Conservation (phyloP, 495 filamentous ascomycete genomes). For the Penicillium antarcticum region DNA sequence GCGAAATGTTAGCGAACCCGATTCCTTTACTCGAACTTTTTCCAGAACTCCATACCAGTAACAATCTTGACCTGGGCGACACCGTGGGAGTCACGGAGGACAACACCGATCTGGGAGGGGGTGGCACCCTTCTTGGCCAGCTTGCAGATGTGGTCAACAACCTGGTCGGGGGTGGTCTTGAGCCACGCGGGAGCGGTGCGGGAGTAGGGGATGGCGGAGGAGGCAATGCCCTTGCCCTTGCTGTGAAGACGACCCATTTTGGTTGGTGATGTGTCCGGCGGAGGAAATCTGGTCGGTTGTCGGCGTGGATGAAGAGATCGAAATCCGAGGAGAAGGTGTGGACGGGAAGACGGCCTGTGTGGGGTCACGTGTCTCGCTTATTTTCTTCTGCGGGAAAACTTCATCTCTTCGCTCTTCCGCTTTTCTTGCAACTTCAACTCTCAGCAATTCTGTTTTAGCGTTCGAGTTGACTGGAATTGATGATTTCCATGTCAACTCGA, state of each 20-base stretch:
- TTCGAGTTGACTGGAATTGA: neutral
- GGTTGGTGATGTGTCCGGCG: conserved; percentile 35
- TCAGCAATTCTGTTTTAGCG: neutral
- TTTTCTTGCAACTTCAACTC: conserved; percentile 6
- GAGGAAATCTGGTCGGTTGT: conserved; percentile 35
- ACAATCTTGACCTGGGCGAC: conserved; percentile 95
- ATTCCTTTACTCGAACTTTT: neutral
- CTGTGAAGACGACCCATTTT: conserved; percentile 98
- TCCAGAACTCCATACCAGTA: conserved; percentile 67
- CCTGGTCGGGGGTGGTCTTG: conserved; percentile 84
- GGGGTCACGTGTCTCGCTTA: conserved; percentile 27
- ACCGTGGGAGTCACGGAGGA: conserved; percentile 95
- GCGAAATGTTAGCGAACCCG: conserved; percentile 21
- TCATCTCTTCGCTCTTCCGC: conserved; percentile 1
- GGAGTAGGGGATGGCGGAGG: conserved; percentile 94
- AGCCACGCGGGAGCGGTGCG: conserved; percentile 88
- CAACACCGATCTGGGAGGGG: conserved; percentile 97
- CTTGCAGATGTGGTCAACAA: conserved; percentile 98
- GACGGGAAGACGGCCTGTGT: conserved; percentile 15
- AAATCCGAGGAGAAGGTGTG: conserved; percentile 11
- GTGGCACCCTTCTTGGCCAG: conserved; percentile 96
- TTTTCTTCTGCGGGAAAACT: conserved; percentile 10
- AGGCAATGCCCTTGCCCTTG: conserved; percentile 98
- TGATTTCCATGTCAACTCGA: neutral
- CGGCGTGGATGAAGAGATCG: conserved; percentile 32